Percentiles rank a stretch among this genome's conserved stretches.
Conservation (phyloP, 164 flowering plant species). For the Nelumbo lutea region DNA sequence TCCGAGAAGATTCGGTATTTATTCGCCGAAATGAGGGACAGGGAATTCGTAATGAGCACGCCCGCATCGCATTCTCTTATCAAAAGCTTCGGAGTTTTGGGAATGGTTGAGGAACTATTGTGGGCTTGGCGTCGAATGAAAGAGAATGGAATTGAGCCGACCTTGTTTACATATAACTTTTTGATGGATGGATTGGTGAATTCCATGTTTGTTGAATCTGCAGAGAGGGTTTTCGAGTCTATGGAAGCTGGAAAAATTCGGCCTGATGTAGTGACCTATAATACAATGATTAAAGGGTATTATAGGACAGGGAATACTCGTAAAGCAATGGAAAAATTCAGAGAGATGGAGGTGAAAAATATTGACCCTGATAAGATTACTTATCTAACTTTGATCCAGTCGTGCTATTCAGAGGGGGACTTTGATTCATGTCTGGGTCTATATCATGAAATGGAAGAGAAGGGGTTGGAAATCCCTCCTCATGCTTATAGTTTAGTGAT, state of each 20-base stretch:
- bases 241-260: conserved; percentile 60
- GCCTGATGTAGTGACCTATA: conserved; percentile 80
- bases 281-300: conserved; percentile 87
- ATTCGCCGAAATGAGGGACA: conserved; percentile 38
- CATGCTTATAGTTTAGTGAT: conserved; percentile 90
- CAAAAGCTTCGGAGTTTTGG: conserved; percentile 63
- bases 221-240: conserved; percentile 72
- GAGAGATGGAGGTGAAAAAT: conserved; percentile 55
- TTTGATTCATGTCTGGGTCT: conserved; percentile 60
- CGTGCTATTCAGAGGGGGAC: conserved; percentile 54
- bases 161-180: conserved; percentile 66
- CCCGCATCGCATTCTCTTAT: conserved; percentile 55
- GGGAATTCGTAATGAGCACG: conserved; percentile 38
- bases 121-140: conserved; percentile 92
- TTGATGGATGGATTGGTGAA: conserved; percentile 83
- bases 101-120: conserved; percentile 90
- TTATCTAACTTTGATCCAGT: conserved; percentile 70
- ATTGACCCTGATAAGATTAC: conserved; percentile 74
- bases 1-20: conserved; percentile 30
- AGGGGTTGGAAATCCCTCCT: conserved; percentile 59
- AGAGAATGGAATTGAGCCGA: conserved; percentile 75
- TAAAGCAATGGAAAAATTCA: conserved; percentile 58
- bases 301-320: conserved; percentile 59
- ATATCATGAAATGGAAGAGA: conserved; percentile 87
- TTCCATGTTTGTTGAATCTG: conserved; percentile 66